Evolutionary conservation across 257 asterid genomes (phyloP), one percentile per base, ranked within the genome.

Genomic region (Euphrasia confusa): DNA sequence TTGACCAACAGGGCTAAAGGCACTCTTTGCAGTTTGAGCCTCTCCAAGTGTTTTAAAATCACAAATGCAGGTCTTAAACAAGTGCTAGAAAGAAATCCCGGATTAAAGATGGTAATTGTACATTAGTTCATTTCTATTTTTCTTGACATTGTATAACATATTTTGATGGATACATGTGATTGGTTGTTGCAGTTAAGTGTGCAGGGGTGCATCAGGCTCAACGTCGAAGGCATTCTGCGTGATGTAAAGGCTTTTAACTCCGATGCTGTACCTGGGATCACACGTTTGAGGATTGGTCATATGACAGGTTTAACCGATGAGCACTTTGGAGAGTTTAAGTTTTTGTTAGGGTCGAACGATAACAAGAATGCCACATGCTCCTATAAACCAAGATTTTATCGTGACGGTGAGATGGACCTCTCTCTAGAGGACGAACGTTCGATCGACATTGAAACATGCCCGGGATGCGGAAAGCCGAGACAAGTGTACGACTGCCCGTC

Each of bases 401-500:
- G 78, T 10, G 73, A 64, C 4, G 83, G 52, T 10, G 81, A 82
- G 62, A 9, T 78, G 14, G 68, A 78, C 77, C 82, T 85, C 55
- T 75, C 95, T 47, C 54, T 84, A 45, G 92, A 84, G 7, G 88
- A 85, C 54, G 96, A 84, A 2, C 88, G 82, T 5, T 77, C 64
- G 8, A 72, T 91, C n/a, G 96, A 88, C 71, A 61, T 88, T 21
- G 96, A 87, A 69, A 58, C 57, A 54, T 88, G 98, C 76, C 96
- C 94, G 0, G 80, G 56, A 68, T 90, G 97, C 77, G 75, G 76
- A 71, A 65, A 73, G 8, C 65, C 74, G n/a, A 74, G 79, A 54
- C 82, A 76, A 64, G 92, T 88, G 13, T 91, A 78, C 21, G 98
- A 91, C 67, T 91, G 98, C 73, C 89, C 98, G 0, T 37, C 75